A percentile compares a stretch with the other conserved stretches of the same genome.
These are phyloP conservation scores for Saccharum hybrid DNA, from an alignment of 202 grass and related monocot species.

Conservation along the genomic window DNA sequence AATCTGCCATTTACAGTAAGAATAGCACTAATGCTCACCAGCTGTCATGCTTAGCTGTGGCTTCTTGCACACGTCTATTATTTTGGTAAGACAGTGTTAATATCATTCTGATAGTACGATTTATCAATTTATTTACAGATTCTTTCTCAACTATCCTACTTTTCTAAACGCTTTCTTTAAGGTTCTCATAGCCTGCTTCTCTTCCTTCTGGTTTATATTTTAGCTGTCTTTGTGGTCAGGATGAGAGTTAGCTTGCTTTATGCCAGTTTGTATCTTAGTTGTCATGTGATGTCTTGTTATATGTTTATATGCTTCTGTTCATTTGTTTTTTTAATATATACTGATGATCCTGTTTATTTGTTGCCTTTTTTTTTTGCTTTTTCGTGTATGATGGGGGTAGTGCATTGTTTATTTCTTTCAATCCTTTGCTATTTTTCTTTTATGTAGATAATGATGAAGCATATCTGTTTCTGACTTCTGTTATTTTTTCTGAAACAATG, in stretches of 20 bases:
- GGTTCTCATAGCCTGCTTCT: constrained; percentile 20
- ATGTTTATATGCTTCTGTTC: not conserved
- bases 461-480: constrained; percentile 23
- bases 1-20: constrained; percentile 7
- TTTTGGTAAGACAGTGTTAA: not conserved
- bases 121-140: constrained; percentile 8
- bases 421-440: not conserved
- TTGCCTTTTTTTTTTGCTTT: not conserved
- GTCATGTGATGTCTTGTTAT: not conserved
- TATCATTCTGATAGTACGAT: constrained; percentile 15
- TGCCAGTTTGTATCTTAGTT: constrained; percentile 21
- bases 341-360: not conserved
- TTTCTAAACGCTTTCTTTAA: constrained; percentile 8
- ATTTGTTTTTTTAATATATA: not conserved
- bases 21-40: constrained; percentile 21
- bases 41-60: constrained; percentile 29
- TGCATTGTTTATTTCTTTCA: constrained; percentile 25
- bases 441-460: constrained; percentile 3
- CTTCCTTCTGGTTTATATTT: not conserved
- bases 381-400: not conserved
- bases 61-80: constrained; percentile 16
- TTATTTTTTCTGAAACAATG: constrained; percentile 15
- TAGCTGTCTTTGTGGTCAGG: constrained; percentile 21
- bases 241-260: constrained; percentile 2
- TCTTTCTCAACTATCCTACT: constrained; percentile 22